Percentiles rank a stretch among this genome's conserved stretches.
Evolutionary conservation across 805 yeast genomes (phyloP).

Genomic region (Saccharomycopsis malanga): DNA sequence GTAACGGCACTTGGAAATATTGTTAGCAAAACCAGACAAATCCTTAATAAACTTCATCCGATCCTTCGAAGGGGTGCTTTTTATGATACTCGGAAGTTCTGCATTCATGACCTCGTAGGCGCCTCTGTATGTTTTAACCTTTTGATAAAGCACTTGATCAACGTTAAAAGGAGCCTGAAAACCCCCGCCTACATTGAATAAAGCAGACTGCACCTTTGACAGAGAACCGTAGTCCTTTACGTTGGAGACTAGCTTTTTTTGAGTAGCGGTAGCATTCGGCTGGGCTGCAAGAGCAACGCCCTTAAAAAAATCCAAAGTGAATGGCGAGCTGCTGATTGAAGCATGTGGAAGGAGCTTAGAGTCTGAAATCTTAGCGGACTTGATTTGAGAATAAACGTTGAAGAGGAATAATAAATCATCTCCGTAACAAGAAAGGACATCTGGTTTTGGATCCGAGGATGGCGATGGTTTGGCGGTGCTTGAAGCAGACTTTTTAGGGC

Average conservation of each 20-base stretch:
- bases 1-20: neutral
- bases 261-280: constrained; percentile 8
- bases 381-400: constrained; percentile 5
- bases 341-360: constrained; percentile 2
- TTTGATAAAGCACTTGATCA: constrained; percentile 3
- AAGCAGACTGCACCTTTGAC: neutral
- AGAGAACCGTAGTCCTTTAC: too few relatives aligned
- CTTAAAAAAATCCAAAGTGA: constrained; percentile 3
- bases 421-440: constrained; percentile 1
- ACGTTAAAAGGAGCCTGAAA: neutral
- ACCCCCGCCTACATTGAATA: constrained; percentile 3
- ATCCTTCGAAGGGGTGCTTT: neutral
- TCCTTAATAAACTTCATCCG: constrained; percentile 1
- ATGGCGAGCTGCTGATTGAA: neutral
- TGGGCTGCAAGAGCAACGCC: constrained; percentile 4
- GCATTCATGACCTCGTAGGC: constrained; percentile 7
- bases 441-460: neutral
- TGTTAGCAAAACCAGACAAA: neutral
- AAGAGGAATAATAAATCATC: constrained; percentile 6
- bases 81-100: constrained; percentile 6
- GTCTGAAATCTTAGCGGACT: constrained; percentile 1
- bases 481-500: neutral
- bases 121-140: constrained; percentile 10
- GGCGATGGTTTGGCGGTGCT: neutral
- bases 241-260: neutral